A percentile compares a stretch with the other conserved stretches of the same genome.
These are phyloP conservation scores for Albifimbria verrucaria DNA, from an alignment of 2,329 filamentous ascomycete genomes.

Conservation along the genomic window DNA sequence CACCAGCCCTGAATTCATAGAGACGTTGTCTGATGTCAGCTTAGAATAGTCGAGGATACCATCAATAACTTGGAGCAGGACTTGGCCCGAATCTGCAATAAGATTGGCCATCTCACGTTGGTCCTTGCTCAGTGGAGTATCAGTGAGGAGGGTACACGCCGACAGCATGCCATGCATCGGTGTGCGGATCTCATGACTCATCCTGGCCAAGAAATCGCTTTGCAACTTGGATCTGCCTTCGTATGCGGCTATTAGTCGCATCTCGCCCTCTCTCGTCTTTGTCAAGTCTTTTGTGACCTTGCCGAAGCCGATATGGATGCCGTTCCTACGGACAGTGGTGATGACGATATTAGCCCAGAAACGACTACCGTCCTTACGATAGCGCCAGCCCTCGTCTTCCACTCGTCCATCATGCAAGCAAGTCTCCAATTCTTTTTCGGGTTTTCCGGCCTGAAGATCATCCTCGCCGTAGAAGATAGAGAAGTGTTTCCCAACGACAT, in stretches of 20 bases:
- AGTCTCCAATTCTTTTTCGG: slow-evolving; percentile 46
- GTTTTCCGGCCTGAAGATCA: slow-evolving; percentile 46
- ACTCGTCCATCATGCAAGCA: slow-evolving; percentile 53
- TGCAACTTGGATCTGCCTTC: slow-evolving; percentile 61
- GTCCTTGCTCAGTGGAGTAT: slow-evolving; percentile 47
- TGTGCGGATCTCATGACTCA: slow-evolving; percentile 62
- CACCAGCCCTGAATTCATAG: slow-evolving; percentile 51
- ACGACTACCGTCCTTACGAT: slow-evolving; percentile 52
- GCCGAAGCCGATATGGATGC: slow-evolving; percentile 52
- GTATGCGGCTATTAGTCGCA: slow-evolving; percentile 52
- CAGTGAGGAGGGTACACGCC: slow-evolving; percentile 54
- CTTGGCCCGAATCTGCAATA: slow-evolving; percentile 56
- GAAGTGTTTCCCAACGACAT: slow-evolving; percentile 57
- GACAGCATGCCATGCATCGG: slow-evolving; percentile 63
- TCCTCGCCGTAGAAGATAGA: slow-evolving; percentile 53
- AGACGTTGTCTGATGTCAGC: slow-evolving; percentile 56
- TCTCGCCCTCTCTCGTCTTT: slow-evolving; percentile 51
- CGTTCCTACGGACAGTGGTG: slow-evolving; percentile 50
- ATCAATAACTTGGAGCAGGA: slow-evolving; percentile 61
- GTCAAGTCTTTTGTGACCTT: slow-evolving; percentile 58
- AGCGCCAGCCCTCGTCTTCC: slow-evolving; percentile 59
- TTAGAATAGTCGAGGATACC: slow-evolving; percentile 67
- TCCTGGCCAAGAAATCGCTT: slow-evolving; percentile 59
- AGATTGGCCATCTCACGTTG: slow-evolving; percentile 56
- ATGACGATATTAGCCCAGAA: slow-evolving; percentile 63